A percentile compares a stretch with the other conserved stretches of the same genome.
These are phyloP conservation scores for Aspergillus sp. DNA, from an alignment of 2,329 filamentous ascomycete genomes.

Conservation along the genomic window DNA sequence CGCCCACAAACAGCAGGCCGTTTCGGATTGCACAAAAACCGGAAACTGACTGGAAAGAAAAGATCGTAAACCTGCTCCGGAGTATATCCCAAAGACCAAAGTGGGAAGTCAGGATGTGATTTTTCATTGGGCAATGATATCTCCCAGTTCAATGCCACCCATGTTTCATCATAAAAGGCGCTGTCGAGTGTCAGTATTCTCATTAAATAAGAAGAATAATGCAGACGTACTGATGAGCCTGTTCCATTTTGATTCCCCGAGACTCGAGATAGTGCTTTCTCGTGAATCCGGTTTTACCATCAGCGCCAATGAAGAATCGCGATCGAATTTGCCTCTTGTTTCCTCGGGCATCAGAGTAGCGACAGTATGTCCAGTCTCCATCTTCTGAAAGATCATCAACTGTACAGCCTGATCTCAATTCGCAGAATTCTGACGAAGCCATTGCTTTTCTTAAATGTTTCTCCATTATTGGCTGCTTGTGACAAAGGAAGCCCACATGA, in stretches of 20 bases:
- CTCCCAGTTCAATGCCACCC: slow-evolving; percentile 47
- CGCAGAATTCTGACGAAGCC: slow-evolving; percentile 4
- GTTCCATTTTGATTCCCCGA: slow-evolving; percentile 34
- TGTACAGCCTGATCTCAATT: slow-evolving; percentile 13
- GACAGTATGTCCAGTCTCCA: slow-evolving; percentile 8
- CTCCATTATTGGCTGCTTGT: slow-evolving; percentile 27
- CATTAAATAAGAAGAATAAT: background rate
- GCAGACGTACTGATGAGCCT: slow-evolving; percentile 11
- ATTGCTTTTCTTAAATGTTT: slow-evolving; percentile 15
- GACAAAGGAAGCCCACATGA: slow-evolving; percentile 24
- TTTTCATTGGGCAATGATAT: slow-evolving; percentile 41
- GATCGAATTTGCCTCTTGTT: slow-evolving; percentile 11
- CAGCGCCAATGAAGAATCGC: slow-evolving; percentile 39
- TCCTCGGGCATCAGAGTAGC: slow-evolving; percentile 16
- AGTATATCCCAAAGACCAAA: slow-evolving; percentile 44
- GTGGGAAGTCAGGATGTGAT: slow-evolving; percentile 45
- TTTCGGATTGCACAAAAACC: slow-evolving; percentile 41
- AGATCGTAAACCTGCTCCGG: slow-evolving; percentile 45
- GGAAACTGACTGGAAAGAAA: slow-evolving; percentile 43
- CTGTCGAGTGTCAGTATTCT: slow-evolving; percentile 6
- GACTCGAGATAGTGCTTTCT: slow-evolving; percentile 45
- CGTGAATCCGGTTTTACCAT: slow-evolving; percentile 45
- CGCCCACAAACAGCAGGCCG: slow-evolving; percentile 42
- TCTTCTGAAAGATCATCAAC: slow-evolving; percentile 12
- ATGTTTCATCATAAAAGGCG: slow-evolving; percentile 26